Base-by-base conservation (phyloP, 1,284 basidiomycete species). In the Rhodotorula mucilaginosa region DNA sequence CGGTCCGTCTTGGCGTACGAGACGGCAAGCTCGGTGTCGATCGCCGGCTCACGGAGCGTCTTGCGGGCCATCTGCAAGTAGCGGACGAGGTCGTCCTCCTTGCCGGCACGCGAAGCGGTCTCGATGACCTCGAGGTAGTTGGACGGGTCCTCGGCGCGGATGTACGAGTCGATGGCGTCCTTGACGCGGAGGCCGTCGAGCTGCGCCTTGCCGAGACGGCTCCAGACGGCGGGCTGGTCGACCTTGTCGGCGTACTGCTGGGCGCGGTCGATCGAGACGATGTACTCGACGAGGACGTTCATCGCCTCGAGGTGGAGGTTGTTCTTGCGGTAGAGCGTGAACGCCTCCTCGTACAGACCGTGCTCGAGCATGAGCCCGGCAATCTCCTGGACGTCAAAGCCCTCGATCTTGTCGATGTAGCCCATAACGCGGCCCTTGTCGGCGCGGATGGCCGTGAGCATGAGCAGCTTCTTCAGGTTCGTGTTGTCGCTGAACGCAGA, bases 11-110 rank as follows among this genome's bases (percentile, higher is more conserved):
- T 96, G 58, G 95, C 95, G 81, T 97, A 97, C 2, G 94, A 92
- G 80, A 97, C 95, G 15, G 94, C 94, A 52, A 98, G 85, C 83
- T 97, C 93, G 21, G 97, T 99, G 81, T 99, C 97, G 79, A 99
- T 96, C 84, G 89, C 94, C 63, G 97, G 97, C 83, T 99, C 97
- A 64, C 97, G 89, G 31, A 97, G 87, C 67, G 91, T 89, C 85
- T 97, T 99, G 82, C 97, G 90, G n/a, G 97, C 94, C 97, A 99
- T 99, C 82, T 99, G 97, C 34, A 99, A 86, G 86, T 89, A 99
- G 73, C 94, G 89, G 67, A 99, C 95, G 67, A 99, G 89, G 81
- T 99, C 97, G 80, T 99, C 97, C 79, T 98, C 92, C 83, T 99
- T 98, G 80, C 94, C 97, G 18, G 97, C 95, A 75, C 90, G 93